Percentiles rank a stretch among this genome's conserved stretches.
phyloP scores from a whole-genome alignment of 306 rosid species.

The Cicer judaicum region DNA sequence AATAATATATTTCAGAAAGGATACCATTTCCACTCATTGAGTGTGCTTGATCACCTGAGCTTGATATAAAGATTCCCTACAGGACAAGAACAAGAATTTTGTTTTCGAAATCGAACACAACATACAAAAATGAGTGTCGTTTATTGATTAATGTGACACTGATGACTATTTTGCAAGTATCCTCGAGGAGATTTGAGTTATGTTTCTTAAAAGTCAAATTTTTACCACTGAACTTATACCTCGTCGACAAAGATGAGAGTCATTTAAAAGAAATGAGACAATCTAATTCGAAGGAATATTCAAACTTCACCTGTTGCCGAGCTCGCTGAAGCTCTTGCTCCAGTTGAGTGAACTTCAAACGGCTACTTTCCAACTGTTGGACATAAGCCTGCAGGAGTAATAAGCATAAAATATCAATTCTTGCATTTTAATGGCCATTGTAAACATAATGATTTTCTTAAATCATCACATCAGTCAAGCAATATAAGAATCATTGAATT shows the following conservation, averaged over 20 bases:
- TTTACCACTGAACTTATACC: no score
- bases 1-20: conserved; percentile 34
- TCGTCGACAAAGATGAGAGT: not conserved
- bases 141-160: no score
- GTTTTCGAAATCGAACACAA: not conserved
- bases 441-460: no score
- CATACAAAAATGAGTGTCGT: no score
- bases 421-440: conserved; percentile 2
- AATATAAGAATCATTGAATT: no score
- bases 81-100: conserved; percentile 16
- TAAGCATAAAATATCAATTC: not conserved
- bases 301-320: conserved; percentile 71
- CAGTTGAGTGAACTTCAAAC: conserved; percentile 77
- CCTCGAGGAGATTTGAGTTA: no score
- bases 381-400: conserved; percentile 68
- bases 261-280: not conserved
- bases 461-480: no score
- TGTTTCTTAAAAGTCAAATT: no score
- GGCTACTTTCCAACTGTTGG: conserved; percentile 88
- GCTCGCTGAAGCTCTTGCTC: conserved; percentile 97
- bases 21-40: conserved; percentile 90
- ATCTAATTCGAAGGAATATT: conserved; percentile 5
- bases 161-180: no score
- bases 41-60: conserved; percentile 74
- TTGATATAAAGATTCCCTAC: conserved; percentile 82